phyloP scores from a whole-genome alignment of 441 rosid genomes.

The Eruca vesicaria region DNA sequence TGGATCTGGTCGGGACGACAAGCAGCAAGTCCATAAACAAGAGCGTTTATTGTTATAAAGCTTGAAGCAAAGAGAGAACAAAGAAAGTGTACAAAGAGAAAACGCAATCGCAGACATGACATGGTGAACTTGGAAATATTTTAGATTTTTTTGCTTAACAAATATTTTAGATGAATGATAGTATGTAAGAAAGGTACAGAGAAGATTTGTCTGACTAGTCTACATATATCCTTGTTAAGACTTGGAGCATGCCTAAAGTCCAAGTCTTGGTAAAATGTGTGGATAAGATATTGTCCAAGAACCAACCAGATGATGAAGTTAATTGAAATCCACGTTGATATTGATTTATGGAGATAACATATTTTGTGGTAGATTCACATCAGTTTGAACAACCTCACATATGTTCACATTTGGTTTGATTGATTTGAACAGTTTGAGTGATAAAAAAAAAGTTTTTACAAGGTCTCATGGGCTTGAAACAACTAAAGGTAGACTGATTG shows the following conservation, averaged over 20 bases:
- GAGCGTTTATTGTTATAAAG: neutral
- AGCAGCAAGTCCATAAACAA: neutral
- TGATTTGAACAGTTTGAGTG: neutral
- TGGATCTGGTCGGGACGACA: slow-evolving; percentile 4
- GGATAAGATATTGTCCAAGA: neutral
- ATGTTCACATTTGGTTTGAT: neutral
- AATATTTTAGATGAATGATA: neutral
- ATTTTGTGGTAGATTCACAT: neutral
- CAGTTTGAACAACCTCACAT: neutral
- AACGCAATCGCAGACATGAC: neutral
- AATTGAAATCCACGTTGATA: neutral
- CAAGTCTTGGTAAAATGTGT: neutral
- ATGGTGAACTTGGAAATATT: neutral
- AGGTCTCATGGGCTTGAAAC: no score
- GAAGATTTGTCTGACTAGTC: neutral
- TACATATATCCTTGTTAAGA: neutral
- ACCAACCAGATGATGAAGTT: neutral
- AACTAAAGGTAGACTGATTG: no score
- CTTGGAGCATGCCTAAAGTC: neutral
- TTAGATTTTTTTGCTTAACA: no score
- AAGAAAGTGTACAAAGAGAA: neutral
- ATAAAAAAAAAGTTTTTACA: neutral
- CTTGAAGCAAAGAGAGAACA: neutral
- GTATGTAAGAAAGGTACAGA: neutral
- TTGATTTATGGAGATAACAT: neutral